A percentile compares a stretch with the other conserved stretches of the same genome.
These are phyloP conservation scores for Botrytis sinoallii DNA, from an alignment of 2,329 filamentous ascomycete species.

Conservation along the genomic window DNA sequence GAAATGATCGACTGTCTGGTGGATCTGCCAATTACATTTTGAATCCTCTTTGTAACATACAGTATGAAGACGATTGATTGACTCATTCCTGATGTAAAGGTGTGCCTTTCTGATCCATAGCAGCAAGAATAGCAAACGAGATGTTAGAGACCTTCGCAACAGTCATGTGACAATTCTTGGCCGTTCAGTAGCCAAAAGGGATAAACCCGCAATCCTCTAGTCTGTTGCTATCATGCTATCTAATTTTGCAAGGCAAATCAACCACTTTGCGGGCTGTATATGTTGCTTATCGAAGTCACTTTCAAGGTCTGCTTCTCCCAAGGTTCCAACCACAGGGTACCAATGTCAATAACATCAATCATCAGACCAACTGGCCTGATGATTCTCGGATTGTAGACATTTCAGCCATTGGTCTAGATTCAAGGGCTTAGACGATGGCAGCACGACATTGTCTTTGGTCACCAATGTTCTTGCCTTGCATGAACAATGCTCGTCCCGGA, in stretches of 20 bases:
- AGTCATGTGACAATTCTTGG: neutral
- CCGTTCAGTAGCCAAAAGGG: neutral
- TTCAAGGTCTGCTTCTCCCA: neutral
- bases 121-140: neutral
- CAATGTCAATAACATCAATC: neutral
- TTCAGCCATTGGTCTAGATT: neutral
- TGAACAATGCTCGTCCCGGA: neutral
- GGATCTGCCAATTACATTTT: neutral
- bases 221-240: neutral
- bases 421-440: neutral
- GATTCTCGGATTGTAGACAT: neutral
- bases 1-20: neutral
- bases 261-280: neutral
- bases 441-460: neutral
- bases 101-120: neutral
- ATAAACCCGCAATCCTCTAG: neutral
- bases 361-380: neutral
- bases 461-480: neutral
- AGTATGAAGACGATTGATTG: neutral
- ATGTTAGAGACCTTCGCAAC: neutral
- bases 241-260: neutral
- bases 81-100: neutral
- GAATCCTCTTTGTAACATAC: neutral
- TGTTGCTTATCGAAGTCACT: neutral
- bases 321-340: neutral